Percentiles rank a stretch among this genome's conserved stretches.
These are phyloP conservation scores for Arthroderma sp. DNA, from an alignment of 2,329 filamentous ascomycete genomes.

Conservation along the genomic window DNA sequence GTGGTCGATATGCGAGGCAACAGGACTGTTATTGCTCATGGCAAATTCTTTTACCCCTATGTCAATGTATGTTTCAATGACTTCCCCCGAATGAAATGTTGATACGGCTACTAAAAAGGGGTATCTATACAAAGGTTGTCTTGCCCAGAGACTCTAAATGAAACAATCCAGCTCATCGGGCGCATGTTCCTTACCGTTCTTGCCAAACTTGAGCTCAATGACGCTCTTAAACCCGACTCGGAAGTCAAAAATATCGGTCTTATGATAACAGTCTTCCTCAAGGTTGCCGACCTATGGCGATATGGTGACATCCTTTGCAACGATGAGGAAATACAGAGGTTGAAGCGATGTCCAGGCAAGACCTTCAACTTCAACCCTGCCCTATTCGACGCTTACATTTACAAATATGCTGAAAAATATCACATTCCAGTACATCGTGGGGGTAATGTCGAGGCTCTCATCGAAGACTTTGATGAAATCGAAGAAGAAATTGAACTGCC, in stretches of 20 bases:
- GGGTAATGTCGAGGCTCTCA: slow-evolving; percentile 14
- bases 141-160: slow-evolving; percentile 10
- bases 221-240: slow-evolving; percentile 21
- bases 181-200: slow-evolving; percentile 30
- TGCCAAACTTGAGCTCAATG: slow-evolving; percentile 22
- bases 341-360: not conserved
- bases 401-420: slow-evolving; percentile 22
- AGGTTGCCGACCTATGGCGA: slow-evolving; percentile 10
- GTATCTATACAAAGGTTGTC: not conserved
- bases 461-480: slow-evolving; percentile 12
- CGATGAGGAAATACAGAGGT: not conserved
- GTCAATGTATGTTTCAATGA: slow-evolving; percentile 11
- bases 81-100: not conserved
- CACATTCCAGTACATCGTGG: slow-evolving; percentile 20
- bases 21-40: slow-evolving; percentile 19
- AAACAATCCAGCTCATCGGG: slow-evolving; percentile 14
- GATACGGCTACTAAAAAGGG: not conserved
- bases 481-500: slow-evolving; percentile 18
- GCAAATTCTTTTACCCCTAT: slow-evolving; percentile 8
- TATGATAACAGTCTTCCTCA: slow-evolving; percentile 27
- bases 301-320: not conserved
- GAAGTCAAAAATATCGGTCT: slow-evolving; percentile 26
- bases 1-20: slow-evolving; percentile 30
- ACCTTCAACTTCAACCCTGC: slow-evolving; percentile 10
- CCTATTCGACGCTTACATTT: slow-evolving; percentile 20